These are phyloP conservation scores for Chaetomiaceae sp. DNA, from an alignment of 2,329 filamentous ascomycete species.

Conservation along the genomic window DNA sequence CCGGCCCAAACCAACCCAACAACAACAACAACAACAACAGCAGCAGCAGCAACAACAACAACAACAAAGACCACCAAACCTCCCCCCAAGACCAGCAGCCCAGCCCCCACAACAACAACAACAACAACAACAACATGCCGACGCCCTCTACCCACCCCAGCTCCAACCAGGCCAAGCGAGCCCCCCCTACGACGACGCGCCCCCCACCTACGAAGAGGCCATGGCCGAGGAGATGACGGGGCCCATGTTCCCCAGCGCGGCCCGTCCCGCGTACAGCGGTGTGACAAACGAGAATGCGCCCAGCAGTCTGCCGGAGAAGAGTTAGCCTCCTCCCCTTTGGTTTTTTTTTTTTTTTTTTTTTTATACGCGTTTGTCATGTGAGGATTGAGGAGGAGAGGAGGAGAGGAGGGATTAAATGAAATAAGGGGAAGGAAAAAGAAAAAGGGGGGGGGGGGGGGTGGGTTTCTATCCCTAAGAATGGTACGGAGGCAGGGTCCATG, in stretches of 20 bases:
- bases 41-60: constrained; percentile 14
- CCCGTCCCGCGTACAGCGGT: constrained; percentile 65
- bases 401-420: no score
- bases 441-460: no score
- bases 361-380: no score
- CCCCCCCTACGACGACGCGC: constrained; percentile 65
- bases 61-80: constrained; percentile 15
- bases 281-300: constrained; percentile 59
- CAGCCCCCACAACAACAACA: no score
- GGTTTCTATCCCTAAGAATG: no score
- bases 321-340: background rate
- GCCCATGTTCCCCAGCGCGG: constrained; percentile 60
- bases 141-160: constrained; percentile 57
- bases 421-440: no score
- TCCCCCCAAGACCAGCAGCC: constrained; percentile 32
- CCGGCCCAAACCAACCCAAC: constrained; percentile 7
- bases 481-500: no score
- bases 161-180: constrained; percentile 37
- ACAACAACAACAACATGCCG: constrained; percentile 31
- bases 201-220: constrained; percentile 91
- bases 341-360: no score
- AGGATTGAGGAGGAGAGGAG: background rate
- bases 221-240: constrained; percentile 70
- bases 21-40: constrained; percentile 14
- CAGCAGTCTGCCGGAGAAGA: constrained; percentile 38